Percentiles rank a stretch among this genome's conserved stretches.
Evolutionary conservation across 2,329 filamentous ascomycete genomes (phyloP).

Genomic region (Bipolaris oryzae): DNA sequence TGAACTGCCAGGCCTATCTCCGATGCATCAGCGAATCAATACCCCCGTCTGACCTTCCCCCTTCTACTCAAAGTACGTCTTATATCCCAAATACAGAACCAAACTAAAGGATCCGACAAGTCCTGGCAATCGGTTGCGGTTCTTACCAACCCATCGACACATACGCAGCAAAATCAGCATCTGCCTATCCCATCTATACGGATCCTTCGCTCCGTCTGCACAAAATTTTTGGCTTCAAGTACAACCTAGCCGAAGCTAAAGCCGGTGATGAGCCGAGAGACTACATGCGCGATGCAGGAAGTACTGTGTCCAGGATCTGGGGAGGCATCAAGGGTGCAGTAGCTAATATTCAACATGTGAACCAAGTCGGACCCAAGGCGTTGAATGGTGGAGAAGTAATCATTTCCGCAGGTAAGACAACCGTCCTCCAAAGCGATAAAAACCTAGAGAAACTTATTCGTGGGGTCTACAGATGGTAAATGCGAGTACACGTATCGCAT

Average conservation of each 20-base stretch:
- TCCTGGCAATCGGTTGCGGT: constrained; percentile 29
- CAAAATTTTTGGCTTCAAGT: constrained; percentile 31
- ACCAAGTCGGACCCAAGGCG: constrained; percentile 29
- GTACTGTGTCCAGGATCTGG: constrained; percentile 15
- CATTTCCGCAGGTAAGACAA: constrained; percentile 22
- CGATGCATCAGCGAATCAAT: constrained; percentile 25
- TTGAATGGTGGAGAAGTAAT: constrained; percentile 34
- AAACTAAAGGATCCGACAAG: constrained; percentile 6
- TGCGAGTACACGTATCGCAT: constrained; percentile 36
- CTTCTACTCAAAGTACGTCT: constrained; percentile 26
- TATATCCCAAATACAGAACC: neutral
- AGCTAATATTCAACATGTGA: constrained; percentile 22
- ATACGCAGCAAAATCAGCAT: constrained; percentile 22
- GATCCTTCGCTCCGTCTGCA: constrained; percentile 29
- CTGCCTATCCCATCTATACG: constrained; percentile 32
- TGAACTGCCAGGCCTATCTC: constrained; percentile 36
- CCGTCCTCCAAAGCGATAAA: accelerated
- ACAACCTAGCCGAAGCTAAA: constrained; percentile 17
- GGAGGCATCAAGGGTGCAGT: constrained; percentile 30
- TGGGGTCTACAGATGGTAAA: constrained; percentile 17
- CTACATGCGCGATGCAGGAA: constrained; percentile 31
- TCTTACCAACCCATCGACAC: constrained; percentile 35
- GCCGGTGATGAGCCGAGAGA: constrained; percentile 24
- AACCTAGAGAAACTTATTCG: neutral
- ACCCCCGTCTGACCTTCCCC: constrained; percentile 26